Conservation (phyloP, 306 rosid species). For the Vigna unguiculata region DNA sequence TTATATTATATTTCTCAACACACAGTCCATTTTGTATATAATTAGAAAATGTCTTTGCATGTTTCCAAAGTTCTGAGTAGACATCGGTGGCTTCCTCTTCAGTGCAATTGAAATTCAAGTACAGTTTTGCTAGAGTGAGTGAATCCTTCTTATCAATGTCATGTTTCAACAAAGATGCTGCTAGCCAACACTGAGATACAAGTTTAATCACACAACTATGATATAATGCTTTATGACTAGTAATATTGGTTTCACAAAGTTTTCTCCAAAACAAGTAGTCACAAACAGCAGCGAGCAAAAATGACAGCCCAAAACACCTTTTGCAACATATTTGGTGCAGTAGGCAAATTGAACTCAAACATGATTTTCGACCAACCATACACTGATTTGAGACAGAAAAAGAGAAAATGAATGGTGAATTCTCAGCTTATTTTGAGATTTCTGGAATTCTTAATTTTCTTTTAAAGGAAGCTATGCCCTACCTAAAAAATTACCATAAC, state of each 20-base stretch:
- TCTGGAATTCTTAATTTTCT: not conserved
- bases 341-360: not conserved
- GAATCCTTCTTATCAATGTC: slow-evolving; percentile 65
- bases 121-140: slow-evolving; percentile 59
- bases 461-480: slow-evolving; percentile 26
- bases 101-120: slow-evolving; percentile 65
- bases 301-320: slow-evolving; percentile 21
- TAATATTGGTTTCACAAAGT: slow-evolving; percentile 15
- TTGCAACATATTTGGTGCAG: not conserved
- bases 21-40: slow-evolving; percentile 38
- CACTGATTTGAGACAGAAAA: not conserved
- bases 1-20: slow-evolving; percentile 37
- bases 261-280: slow-evolving; percentile 30
- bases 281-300: slow-evolving; percentile 30
- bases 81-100: slow-evolving; percentile 61
- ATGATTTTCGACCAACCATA: slow-evolving; percentile 11
- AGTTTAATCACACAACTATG: slow-evolving; percentile 39
- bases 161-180: slow-evolving; percentile 61
- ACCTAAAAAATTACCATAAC: slow-evolving; percentile 12
- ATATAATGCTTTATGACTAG: not conserved
- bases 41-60: slow-evolving; percentile 49
- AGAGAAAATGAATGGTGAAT: slow-evolving; percentile 10
- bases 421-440: not conserved
- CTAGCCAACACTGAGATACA: slow-evolving; percentile 76
- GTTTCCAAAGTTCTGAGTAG: slow-evolving; percentile 59